Evolutionary conservation across 495 filamentous ascomycete species (phyloP).

Genomic region (Lasiosphaeria hispida): DNA sequence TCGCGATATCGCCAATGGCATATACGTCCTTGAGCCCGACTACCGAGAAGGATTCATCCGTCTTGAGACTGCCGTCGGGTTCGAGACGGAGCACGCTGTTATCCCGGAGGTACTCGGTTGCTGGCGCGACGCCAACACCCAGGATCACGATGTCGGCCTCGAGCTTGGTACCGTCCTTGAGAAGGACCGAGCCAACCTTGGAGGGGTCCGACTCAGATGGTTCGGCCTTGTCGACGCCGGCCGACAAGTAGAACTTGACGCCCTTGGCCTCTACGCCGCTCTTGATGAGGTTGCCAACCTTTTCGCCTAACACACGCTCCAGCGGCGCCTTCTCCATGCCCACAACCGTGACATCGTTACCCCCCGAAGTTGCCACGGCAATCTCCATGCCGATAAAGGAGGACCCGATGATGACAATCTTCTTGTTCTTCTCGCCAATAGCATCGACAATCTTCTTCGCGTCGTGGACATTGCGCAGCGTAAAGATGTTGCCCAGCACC

Average conservation of each 20-base stretch:
- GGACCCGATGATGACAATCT: constrained; percentile 85
- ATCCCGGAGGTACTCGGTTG: constrained; percentile 80
- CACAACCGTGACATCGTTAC: constrained; percentile 82
- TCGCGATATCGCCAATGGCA: constrained; percentile 94
- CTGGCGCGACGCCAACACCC: constrained; percentile 83
- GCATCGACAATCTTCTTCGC: constrained; percentile 71
- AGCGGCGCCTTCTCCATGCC: constrained; percentile 86
- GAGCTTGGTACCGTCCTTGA: constrained; percentile 84
- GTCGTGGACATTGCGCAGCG: constrained; percentile 71
- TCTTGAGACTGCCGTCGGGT: constrained; percentile 76
- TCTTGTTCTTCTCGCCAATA: constrained; percentile 81
- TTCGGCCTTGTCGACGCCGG: constrained; percentile 75
- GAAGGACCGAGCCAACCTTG: constrained; percentile 72
- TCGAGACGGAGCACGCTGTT: constrained; percentile 65
- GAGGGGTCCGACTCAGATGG: constrained; percentile 61
- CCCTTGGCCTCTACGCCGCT: constrained; percentile 76
- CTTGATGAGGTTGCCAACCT: constrained; percentile 79
- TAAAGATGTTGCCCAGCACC: constrained; percentile 81
- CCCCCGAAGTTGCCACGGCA: constrained; percentile 69
- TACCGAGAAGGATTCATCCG: constrained; percentile 74
- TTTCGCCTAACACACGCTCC: constrained; percentile 80
- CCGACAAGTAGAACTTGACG: constrained; percentile 79
- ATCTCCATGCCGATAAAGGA: constrained; percentile 98
- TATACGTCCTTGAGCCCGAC: constrained; percentile 74
- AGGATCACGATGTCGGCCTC: constrained; percentile 88